A percentile compares a stretch with the other conserved stretches of the same genome.
These are phyloP conservation scores for Vitis rotundifolia DNA, from an alignment of 164 flowering plant genomes.

Conservation along the genomic window DNA sequence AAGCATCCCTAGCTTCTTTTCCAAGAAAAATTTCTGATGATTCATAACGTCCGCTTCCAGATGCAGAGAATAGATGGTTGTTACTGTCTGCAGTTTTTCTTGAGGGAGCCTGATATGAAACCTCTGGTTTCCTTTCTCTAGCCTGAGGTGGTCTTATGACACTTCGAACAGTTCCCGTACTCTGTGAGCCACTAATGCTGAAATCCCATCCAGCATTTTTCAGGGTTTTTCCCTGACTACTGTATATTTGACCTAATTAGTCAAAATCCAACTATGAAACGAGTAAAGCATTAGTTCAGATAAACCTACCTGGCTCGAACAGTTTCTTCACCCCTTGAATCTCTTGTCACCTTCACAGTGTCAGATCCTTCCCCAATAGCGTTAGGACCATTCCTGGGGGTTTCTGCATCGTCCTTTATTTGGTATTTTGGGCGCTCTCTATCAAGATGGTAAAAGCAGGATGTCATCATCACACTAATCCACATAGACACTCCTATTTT, in stretches of 20 bases:
- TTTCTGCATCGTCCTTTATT: conserved; percentile 60
- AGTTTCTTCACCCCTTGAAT: conserved; percentile 58
- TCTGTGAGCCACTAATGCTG: conserved; percentile 58
- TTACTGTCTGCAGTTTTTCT: conserved; percentile 48
- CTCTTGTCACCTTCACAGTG: conserved; percentile 68
- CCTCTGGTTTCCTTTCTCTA: conserved; percentile 61
- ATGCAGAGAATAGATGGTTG: conserved; percentile 37
- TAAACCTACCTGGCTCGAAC: conserved; percentile 62
- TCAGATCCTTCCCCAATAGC: conserved; percentile 58
- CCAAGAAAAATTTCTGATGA: conserved; percentile 35
- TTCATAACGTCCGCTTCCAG: conserved; percentile 42
- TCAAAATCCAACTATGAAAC: conserved; percentile 9
- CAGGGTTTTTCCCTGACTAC: conserved; percentile 49
- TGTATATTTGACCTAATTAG: conserved; percentile 16
- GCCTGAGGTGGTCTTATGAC: conserved; percentile 63
- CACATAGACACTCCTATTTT: neutral
- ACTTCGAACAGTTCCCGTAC: conserved; percentile 63
- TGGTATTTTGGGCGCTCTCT: conserved; percentile 93
- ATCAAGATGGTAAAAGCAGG: conserved; percentile 8
- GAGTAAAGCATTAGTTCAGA: conserved; percentile 6
- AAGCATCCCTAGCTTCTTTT: conserved; percentile 38
- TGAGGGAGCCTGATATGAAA: conserved; percentile 38
- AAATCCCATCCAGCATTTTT: conserved; percentile 94
- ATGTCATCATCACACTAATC: conserved; percentile 1
- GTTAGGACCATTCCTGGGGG: conserved; percentile 44